Evolutionary conservation across 805 yeast species (phyloP).

Genomic region (Osmozyma mogii): DNA sequence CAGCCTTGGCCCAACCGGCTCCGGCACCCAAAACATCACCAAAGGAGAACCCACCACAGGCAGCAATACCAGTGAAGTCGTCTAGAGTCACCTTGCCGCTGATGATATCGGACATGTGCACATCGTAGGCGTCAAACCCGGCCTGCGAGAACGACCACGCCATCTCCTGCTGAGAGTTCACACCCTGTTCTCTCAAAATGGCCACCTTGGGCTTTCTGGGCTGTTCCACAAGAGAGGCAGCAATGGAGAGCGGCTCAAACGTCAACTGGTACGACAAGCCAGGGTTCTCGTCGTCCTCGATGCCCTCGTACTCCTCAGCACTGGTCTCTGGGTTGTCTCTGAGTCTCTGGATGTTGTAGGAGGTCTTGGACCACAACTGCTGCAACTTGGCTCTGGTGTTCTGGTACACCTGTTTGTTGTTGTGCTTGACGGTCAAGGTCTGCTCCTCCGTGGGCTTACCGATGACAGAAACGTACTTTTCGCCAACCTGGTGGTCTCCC

Average conservation of each 20-base stretch:
- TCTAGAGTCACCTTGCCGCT: slow-evolving; percentile 63
- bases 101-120: slow-evolving; percentile 91
- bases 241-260: slow-evolving; percentile 48
- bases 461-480: slow-evolving; percentile 47
- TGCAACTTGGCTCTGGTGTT: slow-evolving; percentile 66
- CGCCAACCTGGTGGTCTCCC: slow-evolving; percentile 47
- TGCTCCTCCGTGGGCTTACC: slow-evolving; percentile 62
- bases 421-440: slow-evolving; percentile 38
- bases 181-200: slow-evolving; percentile 96
- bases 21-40: slow-evolving; percentile 99
- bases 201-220: slow-evolving; percentile 76
- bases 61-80: slow-evolving; percentile 88
- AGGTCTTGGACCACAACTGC: slow-evolving; percentile 79
- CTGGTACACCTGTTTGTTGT: slow-evolving; percentile 39
- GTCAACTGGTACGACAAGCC: slow-evolving; percentile 80
- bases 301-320: slow-evolving; percentile 70
- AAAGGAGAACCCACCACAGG: slow-evolving; percentile 98
- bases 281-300: slow-evolving; percentile 78
- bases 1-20: slow-evolving; percentile 98
- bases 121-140: slow-evolving; percentile 90
- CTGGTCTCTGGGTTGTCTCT: slow-evolving; percentile 94
- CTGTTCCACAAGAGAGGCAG: slow-evolving; percentile 20
- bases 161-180: slow-evolving; percentile 97
- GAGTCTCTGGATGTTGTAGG: slow-evolving; percentile 80
- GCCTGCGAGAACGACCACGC: slow-evolving; percentile 95